These are phyloP conservation scores for Ophiocordyceps robertsii DNA, from an alignment of 2,329 filamentous ascomycete species.

Conservation along the genomic window DNA sequence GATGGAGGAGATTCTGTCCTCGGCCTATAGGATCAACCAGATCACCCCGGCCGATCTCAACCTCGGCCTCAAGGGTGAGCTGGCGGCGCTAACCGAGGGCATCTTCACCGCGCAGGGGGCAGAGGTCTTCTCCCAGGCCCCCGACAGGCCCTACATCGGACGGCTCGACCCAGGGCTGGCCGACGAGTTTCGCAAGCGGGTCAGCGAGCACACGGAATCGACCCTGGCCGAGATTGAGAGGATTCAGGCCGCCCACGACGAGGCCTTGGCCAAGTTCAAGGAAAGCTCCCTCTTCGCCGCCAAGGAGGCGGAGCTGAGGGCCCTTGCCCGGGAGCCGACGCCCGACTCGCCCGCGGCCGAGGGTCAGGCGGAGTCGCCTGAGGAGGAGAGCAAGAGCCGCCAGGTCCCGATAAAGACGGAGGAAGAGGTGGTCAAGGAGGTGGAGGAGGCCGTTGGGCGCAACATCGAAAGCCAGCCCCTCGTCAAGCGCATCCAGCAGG, in stretches of 20 bases:
- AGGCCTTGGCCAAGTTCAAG: conserved; percentile 61
- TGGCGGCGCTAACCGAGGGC: conserved; percentile 69
- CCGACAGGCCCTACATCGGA: conserved; percentile 45
- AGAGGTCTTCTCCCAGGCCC: conserved; percentile 29
- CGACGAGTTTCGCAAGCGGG: conserved; percentile 71
- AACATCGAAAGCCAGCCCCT: conserved; percentile 50
- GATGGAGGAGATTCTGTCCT: conserved; percentile 96
- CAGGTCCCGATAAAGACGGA: conserved; percentile 37
- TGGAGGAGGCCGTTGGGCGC: conserved; percentile 59
- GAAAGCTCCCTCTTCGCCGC: conserved; percentile 54
- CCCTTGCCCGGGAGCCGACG: conserved; percentile 45
- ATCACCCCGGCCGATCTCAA: conserved; percentile 82
- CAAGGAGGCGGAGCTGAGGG: conserved; percentile 64
- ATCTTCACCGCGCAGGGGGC: conserved; percentile 58
- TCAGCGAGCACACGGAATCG: conserved; percentile 56
- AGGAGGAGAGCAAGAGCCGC: conserved; percentile 26
- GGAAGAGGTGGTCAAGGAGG: conserved; percentile 60
- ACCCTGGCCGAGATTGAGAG: conserved; percentile 72
- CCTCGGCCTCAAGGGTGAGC: conserved; percentile 69
- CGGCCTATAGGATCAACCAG: conserved; percentile 72
- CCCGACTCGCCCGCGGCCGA: conserved; percentile 25
- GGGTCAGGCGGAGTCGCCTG: background rate
- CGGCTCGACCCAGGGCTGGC: conserved; percentile 63
- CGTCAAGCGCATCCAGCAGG: conserved; percentile 62
- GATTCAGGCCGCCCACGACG: conserved; percentile 68